These are phyloP conservation scores for Colletotrichum sp. DNA, from an alignment of 2,329 filamentous ascomycete species.

Conservation along the genomic window DNA sequence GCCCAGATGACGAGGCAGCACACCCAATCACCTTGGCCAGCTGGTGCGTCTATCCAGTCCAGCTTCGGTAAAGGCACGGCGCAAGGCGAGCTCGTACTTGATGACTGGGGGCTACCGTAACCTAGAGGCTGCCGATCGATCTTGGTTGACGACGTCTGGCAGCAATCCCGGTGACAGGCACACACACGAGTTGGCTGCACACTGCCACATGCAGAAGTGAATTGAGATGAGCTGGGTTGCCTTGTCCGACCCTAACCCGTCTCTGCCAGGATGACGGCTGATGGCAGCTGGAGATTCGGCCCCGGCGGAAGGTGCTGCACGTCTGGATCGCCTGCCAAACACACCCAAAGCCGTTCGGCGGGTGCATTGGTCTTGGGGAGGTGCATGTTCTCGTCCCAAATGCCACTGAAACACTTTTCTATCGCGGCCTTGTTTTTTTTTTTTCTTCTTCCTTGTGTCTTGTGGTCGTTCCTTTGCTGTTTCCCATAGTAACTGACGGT, in stretches of 20 bases:
- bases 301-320: not conserved
- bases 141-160: not conserved
- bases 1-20: not conserved
- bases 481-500: not conserved
- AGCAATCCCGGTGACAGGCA: not conserved
- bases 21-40: not conserved
- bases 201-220: not conserved
- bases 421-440: not conserved
- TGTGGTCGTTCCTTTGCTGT: not conserved
- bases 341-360: not conserved
- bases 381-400: constrained; percentile 9
- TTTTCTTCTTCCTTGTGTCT: not conserved
- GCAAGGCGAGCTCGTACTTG: not conserved
- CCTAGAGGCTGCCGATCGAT: not conserved
- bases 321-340: not conserved
- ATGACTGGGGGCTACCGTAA: not conserved
- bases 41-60: not conserved
- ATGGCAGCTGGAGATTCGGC: constrained; percentile 4
- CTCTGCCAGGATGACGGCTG: not conserved
- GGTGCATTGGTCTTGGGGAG: not conserved
- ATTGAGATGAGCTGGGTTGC: not conserved
- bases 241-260: not conserved
- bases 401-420: constrained; percentile 2
- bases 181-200: not conserved
- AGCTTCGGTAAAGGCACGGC: not conserved